Conservation (phyloP, 2,329 filamentous ascomycete species). For the Chaetomium strumarium region DNA sequence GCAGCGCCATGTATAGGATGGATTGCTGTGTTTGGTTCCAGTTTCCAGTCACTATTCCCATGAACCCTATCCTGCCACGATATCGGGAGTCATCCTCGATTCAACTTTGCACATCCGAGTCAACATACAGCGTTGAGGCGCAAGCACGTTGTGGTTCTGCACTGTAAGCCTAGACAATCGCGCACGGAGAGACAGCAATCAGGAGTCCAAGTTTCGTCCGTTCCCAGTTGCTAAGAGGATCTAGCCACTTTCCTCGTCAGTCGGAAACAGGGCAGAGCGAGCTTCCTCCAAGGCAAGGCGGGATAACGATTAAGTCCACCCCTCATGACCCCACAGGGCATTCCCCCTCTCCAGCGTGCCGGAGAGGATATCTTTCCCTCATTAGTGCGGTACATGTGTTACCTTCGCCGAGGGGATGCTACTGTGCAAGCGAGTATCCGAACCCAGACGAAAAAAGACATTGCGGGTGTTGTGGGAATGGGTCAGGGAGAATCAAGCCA, state of each 20-base stretch:
- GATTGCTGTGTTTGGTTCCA: too few relatives aligned
- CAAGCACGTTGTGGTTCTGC: too few relatives aligned
- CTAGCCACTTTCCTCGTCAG: slow-evolving; percentile 5
- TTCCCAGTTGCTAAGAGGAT: slow-evolving; percentile 5
- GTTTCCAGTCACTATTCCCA: too few relatives aligned
- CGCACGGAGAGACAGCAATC: not conserved
- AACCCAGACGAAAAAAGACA: slow-evolving; percentile 19
- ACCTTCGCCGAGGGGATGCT: slow-evolving; percentile 34
- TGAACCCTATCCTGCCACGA: too few relatives aligned
- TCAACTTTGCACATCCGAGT: too few relatives aligned
- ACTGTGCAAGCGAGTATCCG: slow-evolving; percentile 26
- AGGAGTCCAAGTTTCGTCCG: slow-evolving; percentile 1
- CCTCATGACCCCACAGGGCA: slow-evolving; percentile 90
- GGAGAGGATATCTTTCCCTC: slow-evolving; percentile 97
- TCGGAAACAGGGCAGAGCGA: slow-evolving; percentile 2
- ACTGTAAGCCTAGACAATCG: not conserved
- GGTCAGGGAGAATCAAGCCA: slow-evolving; percentile 18
- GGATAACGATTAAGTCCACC: slow-evolving; percentile 87
- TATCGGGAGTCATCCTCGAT: too few relatives aligned
- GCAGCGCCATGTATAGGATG: too few relatives aligned
- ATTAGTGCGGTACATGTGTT: slow-evolving; percentile 71
- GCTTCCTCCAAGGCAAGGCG: slow-evolving; percentile 33
- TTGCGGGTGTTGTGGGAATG: slow-evolving; percentile 10
- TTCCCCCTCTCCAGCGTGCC: slow-evolving; percentile 66
- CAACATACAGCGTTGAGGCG: too few relatives aligned